Evolutionary conservation across 1,139 yeast genomes (phyloP).

Genomic region (Trichomonascaceae sp.): DNA sequence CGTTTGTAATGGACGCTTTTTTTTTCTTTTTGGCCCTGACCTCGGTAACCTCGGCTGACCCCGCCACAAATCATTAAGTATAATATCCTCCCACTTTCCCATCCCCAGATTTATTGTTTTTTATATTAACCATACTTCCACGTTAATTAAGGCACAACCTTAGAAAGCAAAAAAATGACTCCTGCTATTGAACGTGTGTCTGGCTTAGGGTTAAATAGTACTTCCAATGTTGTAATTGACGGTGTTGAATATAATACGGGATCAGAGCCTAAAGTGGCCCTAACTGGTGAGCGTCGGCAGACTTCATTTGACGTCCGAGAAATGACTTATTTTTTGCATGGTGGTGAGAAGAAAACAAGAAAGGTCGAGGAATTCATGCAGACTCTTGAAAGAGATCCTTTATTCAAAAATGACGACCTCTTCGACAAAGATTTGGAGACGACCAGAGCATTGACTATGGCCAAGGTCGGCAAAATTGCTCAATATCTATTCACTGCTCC

Average conservation of each 20-base stretch:
- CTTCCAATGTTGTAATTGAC: slow-evolving; percentile 27
- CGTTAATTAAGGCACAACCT: background rate
- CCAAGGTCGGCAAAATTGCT: slow-evolving; percentile 45
- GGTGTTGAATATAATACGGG: slow-evolving; percentile 30
- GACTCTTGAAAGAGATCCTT: slow-evolving; percentile 50
- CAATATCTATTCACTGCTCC: slow-evolving; percentile 44
- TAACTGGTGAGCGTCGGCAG: slow-evolving; percentile 44
- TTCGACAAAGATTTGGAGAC: slow-evolving; percentile 49
- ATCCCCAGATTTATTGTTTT: background rate
- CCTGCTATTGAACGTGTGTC: background rate
- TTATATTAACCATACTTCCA: background rate
- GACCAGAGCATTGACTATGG: slow-evolving; percentile 48
- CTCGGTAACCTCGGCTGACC: background rate
- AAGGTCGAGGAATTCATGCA: slow-evolving; percentile 42
- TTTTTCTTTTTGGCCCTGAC: background rate
- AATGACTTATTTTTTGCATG: slow-evolving; percentile 50
- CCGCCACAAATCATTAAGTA: background rate
- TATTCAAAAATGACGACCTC: slow-evolving; percentile 43
- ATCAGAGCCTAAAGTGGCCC: slow-evolving; percentile 34
- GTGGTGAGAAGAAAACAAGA: slow-evolving; percentile 43
- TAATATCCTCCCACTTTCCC: background rate
- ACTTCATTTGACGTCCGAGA: slow-evolving; percentile 45
- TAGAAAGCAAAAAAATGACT: background rate
- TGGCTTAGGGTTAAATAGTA: slow-evolving; percentile 17
- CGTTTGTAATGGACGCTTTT: background rate